phyloP scores from a whole-genome alignment of 2,329 filamentous ascomycete species.

The Aphanoascus verrucosus region DNA sequence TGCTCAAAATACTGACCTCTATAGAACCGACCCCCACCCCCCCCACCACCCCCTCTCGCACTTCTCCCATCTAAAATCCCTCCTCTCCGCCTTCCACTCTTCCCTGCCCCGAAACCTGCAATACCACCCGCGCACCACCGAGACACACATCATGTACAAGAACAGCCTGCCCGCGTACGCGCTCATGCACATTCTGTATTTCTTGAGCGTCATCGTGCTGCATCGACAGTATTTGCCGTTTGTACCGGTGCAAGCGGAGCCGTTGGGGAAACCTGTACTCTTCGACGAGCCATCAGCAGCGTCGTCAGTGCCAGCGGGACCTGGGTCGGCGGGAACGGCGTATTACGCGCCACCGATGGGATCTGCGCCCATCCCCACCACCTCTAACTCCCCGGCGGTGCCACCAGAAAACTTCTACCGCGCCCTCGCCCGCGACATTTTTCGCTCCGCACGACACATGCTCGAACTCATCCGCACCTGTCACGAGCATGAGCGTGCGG shows the following conservation, averaged over 20 bases:
- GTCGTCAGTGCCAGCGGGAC: too few species aligned
- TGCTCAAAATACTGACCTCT: background rate
- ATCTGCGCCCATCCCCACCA: too few species aligned
- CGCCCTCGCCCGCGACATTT: slow-evolving; percentile 41
- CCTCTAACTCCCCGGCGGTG: too few species aligned
- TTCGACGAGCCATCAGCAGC: slow-evolving; percentile 41
- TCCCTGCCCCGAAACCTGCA: slow-evolving; percentile 43
- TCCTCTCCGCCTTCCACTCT: slow-evolving; percentile 42
- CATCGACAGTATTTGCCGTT: slow-evolving; percentile 48
- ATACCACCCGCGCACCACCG: slow-evolving; percentile 42
- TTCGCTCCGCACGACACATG: slow-evolving; percentile 43
- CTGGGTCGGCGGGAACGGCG: too few species aligned
- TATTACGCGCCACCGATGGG: too few species aligned
- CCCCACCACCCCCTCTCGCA: slow-evolving; percentile 45
- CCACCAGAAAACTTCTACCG: slow-evolving; percentile 45
- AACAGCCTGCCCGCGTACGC: slow-evolving; percentile 44
- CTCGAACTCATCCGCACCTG: slow-evolving; percentile 44
- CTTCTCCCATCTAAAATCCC: slow-evolving; percentile 38
- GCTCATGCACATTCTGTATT: slow-evolving; percentile 45
- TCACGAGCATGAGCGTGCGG: slow-evolving; percentile 41
- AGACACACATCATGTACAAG: slow-evolving; percentile 44
- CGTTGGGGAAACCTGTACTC: slow-evolving; percentile 44
- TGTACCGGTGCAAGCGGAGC: slow-evolving; percentile 41
- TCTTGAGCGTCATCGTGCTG: slow-evolving; percentile 45
- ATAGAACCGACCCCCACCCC: slow-evolving; percentile 38